Evolutionary conservation across 1,284 basidiomycete species (phyloP).

Genomic region (Ustilago hordei): DNA sequence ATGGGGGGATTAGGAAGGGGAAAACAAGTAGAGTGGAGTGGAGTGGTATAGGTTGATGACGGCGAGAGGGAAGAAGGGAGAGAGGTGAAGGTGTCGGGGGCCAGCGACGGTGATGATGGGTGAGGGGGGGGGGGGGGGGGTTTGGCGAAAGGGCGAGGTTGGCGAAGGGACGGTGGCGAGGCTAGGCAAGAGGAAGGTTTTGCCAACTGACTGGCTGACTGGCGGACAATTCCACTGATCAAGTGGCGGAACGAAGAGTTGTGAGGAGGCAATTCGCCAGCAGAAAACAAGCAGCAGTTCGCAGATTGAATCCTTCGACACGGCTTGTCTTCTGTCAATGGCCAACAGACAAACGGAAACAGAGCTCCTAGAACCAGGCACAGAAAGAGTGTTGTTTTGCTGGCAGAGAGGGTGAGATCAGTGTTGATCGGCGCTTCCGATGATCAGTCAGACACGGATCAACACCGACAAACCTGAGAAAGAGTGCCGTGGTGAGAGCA

Average conservation of each 20-base stretch:
- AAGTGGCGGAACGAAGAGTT: neutral
- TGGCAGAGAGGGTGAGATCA: neutral
- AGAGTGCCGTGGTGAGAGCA: neutral
- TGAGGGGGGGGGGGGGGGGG: neutral
- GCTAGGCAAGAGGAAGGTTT: neutral
- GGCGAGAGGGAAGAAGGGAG: conserved; percentile 23
- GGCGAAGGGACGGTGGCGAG: neutral
- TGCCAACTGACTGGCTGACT: neutral
- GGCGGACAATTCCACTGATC: neutral
- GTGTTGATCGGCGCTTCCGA: conserved; percentile 2
- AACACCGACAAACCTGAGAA: neutral
- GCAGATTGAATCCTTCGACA: neutral
- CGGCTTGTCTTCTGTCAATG: neutral
- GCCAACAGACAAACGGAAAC: neutral
- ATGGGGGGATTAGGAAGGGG: conserved; percentile 7
- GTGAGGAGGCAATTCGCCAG: neutral
- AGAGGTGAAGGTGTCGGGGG: conserved; percentile 5
- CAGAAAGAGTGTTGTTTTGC: conserved; percentile 1
- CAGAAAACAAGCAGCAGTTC: neutral
- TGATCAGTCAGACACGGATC: neutral
- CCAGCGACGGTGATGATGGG: neutral
- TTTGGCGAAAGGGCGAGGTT: neutral
- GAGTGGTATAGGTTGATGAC: conserved; percentile 15
- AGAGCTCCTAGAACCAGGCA: neutral
- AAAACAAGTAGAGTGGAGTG: conserved; percentile 14